Conservation (phyloP, 164 flowering plant species). For the Berberis vulgaris region DNA sequence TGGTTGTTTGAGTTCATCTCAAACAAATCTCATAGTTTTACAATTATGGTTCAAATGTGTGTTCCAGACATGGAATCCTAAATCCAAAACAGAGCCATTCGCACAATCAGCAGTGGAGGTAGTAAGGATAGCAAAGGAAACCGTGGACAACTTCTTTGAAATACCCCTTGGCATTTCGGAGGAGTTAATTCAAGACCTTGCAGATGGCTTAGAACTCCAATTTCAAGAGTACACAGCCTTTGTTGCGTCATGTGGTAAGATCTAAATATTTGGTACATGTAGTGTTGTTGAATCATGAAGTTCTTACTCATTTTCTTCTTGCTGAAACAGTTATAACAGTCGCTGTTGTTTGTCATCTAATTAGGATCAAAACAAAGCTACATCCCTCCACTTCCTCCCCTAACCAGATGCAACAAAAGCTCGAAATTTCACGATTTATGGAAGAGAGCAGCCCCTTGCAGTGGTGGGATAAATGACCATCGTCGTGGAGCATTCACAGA, state of each 20-base stretch:
- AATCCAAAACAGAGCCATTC: conserved; percentile 74
- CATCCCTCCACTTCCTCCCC: conserved; percentile 71
- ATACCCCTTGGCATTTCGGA: conserved; percentile 53
- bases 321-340: background rate
- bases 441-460: conserved; percentile 62
- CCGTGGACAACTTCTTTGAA: conserved; percentile 61
- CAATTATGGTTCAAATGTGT: background rate
- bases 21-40: too few species aligned
- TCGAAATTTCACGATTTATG: conserved; percentile 56
- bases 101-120: conserved; percentile 73
- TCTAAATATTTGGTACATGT: background rate
- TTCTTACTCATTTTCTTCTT: background rate
- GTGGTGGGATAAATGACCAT: conserved; percentile 22
- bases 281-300: background rate
- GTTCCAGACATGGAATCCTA: conserved; percentile 86
- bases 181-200: conserved; percentile 52
- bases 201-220: conserved; percentile 53
- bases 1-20: background rate
- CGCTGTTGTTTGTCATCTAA: conserved; percentile 1
- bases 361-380: conserved; percentile 81
- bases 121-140: conserved; percentile 44
- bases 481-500: conserved; percentile 16
- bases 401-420: conserved; percentile 80
- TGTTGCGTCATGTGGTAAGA: conserved; percentile 77
- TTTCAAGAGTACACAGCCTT: conserved; percentile 60